Conservation (phyloP, 2,329 filamentous ascomycete genomes). For the Trichoderma polysporum region DNA sequence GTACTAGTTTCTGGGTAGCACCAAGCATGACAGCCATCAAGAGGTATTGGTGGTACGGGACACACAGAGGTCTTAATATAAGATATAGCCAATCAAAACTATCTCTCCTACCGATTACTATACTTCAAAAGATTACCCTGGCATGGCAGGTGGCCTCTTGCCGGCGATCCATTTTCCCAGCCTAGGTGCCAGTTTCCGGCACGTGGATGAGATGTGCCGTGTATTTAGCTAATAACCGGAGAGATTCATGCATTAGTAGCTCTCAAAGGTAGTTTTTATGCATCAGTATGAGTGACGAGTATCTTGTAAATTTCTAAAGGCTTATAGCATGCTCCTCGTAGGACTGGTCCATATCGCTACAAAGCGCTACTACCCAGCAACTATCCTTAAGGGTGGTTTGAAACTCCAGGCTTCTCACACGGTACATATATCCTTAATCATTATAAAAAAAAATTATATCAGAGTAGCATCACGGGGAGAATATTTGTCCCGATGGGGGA, state of each 20-base stretch:
- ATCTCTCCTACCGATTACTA: not conserved
- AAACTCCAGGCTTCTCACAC: not conserved
- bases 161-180: not conserved
- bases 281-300: not conserved
- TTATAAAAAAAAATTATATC: not conserved
- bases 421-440: not conserved
- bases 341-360: not conserved
- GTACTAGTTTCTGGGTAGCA: not conserved
- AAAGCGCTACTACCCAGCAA: not conserved
- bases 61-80: not conserved
- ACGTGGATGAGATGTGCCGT: slow-evolving; percentile 16
- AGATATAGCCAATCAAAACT: not conserved
- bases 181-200: not conserved
- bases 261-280: not conserved
- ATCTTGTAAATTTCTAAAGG: not conserved
- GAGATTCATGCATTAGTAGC: slow-evolving; percentile 11
- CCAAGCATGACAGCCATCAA: not conserved
- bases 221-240: not conserved
- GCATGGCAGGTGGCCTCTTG: slow-evolving; percentile 16
- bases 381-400: not conserved
- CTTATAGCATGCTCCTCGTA: not conserved
- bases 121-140: not conserved
- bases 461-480: not conserved
- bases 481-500: not conserved
- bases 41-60: not conserved